These are phyloP conservation scores for Ophiostoma australiae DNA, from an alignment of 2,329 filamentous ascomycete species.

Conservation along the genomic window DNA sequence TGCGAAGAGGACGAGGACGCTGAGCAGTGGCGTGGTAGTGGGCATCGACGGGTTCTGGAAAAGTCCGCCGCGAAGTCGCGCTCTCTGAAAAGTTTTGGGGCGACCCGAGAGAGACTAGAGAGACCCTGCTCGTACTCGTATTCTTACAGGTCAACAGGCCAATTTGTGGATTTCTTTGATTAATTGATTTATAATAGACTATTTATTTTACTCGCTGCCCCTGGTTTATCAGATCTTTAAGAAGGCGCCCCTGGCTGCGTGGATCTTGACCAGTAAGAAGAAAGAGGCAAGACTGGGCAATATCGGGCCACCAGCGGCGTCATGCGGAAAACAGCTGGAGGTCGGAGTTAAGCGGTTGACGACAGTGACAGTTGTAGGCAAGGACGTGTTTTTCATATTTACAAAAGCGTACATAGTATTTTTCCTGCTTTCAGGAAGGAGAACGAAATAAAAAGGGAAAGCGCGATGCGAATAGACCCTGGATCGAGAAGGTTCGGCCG, in stretches of 20 bases:
- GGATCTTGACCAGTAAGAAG: conserved; percentile 2
- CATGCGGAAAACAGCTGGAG: neutral
- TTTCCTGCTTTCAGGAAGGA: no score
- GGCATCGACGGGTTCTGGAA: conserved; percentile 15
- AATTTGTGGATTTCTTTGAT: conserved; percentile 15
- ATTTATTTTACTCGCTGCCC: conserved; percentile 6
- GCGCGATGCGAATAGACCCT: neutral
- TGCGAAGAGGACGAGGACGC: neutral
- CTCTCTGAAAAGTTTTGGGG: conserved; percentile 13
- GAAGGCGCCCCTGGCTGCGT: conserved; percentile 6
- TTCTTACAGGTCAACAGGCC: neutral
- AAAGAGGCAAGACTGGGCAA: neutral
- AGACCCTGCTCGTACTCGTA: conserved; percentile 22
- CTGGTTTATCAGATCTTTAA: conserved; percentile 18
- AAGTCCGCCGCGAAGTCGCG: conserved; percentile 19
- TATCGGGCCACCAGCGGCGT: neutral
- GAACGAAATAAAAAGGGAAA: neutral
- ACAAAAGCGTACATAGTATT: no score
- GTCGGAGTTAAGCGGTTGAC: conserved; percentile 15
- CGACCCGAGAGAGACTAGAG: conserved; percentile 13
- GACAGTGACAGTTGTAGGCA: no score
- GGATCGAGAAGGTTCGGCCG: neutral
- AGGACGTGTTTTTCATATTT: no score
- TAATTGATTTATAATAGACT: neutral
- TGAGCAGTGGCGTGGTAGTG: conserved; percentile 12